These are phyloP conservation scores for Aurantiochytrium sp. DNA, from an alignment of 108 stramenopile genomes.

Conservation along the genomic window DNA sequence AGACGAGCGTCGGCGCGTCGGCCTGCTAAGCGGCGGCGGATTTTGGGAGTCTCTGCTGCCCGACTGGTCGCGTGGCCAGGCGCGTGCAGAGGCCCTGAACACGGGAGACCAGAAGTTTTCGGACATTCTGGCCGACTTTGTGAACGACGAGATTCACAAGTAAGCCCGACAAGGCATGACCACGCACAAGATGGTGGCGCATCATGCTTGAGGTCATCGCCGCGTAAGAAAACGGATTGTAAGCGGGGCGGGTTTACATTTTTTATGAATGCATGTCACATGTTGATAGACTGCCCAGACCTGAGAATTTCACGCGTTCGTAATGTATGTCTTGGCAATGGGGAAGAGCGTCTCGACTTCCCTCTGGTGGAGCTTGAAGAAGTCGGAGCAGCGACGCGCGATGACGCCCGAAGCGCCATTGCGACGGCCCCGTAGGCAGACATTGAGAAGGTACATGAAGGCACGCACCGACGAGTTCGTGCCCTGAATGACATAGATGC, in stretches of 20 bases:
- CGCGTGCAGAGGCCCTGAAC: not conserved
- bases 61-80: constrained; percentile 14
- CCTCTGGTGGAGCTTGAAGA: not conserved
- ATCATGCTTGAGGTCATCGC: not conserved
- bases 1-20: constrained; percentile 37
- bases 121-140: constrained; percentile 9
- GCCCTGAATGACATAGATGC: not conserved
- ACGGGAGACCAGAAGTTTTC: not conserved
- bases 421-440: not conserved
- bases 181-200: not conserved
- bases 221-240: not conserved
- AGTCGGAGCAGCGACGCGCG: not conserved
- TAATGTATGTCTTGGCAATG: not conserved
- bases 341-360: not conserved
- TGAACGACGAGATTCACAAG: constrained; percentile 13
- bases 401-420: not conserved
- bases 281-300: not conserved
- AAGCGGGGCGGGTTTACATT: too few relatives aligned
- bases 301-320: not conserved
- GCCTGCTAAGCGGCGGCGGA: constrained; percentile 11
- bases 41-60: not conserved
- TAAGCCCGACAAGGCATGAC: not conserved
- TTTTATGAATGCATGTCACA: too few relatives aligned
- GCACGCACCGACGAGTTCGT: not conserved
- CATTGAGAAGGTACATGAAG: not conserved